A percentile compares a stretch with the other conserved stretches of the same genome.
These are phyloP conservation scores for Bimuria novae-zelandiae DNA, from an alignment of 2,329 filamentous ascomycete species.

Conservation along the genomic window DNA sequence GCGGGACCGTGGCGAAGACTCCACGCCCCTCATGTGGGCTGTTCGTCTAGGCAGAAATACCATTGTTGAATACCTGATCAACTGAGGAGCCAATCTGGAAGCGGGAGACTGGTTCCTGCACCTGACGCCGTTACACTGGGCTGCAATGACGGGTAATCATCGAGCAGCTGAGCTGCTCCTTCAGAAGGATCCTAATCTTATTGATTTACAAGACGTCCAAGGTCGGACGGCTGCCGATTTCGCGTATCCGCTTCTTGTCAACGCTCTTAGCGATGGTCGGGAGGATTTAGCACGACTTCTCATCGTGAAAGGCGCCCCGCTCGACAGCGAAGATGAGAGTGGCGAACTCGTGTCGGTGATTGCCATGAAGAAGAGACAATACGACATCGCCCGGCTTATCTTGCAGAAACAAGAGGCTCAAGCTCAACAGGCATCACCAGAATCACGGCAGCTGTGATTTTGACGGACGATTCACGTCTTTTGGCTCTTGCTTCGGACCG, in stretches of 20 bases:
- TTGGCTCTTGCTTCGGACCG: too few relatives aligned
- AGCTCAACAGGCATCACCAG: not conserved
- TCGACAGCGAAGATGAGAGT: not conserved
- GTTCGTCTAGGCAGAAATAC: not conserved
- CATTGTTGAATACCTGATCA: not conserved
- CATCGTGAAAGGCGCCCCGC: not conserved
- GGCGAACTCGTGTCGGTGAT: not conserved
- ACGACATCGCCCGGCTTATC: not conserved
- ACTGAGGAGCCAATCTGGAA: not conserved
- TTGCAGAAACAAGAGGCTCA: not conserved
- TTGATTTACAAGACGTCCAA: not conserved
- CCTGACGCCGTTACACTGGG: conserved; percentile 6
- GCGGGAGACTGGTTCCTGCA: not conserved
- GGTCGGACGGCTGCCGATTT: not conserved
- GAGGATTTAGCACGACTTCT: not conserved
- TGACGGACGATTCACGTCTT: too few relatives aligned
- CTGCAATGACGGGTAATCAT: conserved; percentile 3
- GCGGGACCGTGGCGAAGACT: not conserved
- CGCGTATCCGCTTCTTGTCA: not conserved
- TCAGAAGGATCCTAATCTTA: not conserved
- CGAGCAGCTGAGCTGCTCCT: not conserved
- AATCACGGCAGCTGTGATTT: not conserved
- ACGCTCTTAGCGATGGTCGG: not conserved
- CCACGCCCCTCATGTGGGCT: conserved; percentile 7
- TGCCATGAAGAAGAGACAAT: not conserved